These are phyloP conservation scores for Aspergillus sclerotiicarbonarius DNA, from an alignment of 495 filamentous ascomycete species.

Conservation along the genomic window DNA sequence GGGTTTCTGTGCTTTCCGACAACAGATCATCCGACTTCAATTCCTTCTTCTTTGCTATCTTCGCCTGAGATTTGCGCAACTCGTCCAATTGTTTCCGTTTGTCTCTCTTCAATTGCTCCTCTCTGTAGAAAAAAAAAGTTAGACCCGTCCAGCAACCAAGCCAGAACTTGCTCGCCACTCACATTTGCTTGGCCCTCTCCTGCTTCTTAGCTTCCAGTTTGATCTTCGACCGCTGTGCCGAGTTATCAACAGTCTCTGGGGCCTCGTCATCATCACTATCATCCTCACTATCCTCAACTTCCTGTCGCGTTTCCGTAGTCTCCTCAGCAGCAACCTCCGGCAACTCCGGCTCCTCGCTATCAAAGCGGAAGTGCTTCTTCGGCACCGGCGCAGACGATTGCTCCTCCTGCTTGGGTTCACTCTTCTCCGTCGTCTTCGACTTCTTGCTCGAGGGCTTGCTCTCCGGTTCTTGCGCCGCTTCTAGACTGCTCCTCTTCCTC, in stretches of 20 bases:
- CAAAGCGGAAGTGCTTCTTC: constrained; percentile 43
- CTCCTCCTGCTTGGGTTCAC: constrained; percentile 15
- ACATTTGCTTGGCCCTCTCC: constrained; percentile 37
- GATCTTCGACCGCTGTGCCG: constrained; percentile 39
- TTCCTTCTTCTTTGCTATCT: constrained; percentile 39
- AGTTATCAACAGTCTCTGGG: constrained; percentile 50
- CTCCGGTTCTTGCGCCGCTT: constrained; percentile 20
- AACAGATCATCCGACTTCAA: constrained; percentile 30
- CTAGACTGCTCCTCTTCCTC: constrained; percentile 33
- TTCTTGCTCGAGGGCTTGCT: constrained; percentile 7
- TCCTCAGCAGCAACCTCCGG: constrained; percentile 26
- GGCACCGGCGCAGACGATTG: constrained; percentile 18
- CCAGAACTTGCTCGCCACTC: constrained; percentile 18
- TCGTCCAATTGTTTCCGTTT: constrained; percentile 51
- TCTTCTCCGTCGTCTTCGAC: constrained; percentile 11
- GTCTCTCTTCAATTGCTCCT: constrained; percentile 42
- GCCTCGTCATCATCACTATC: constrained; percentile 49
- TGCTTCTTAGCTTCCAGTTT: constrained; percentile 43
- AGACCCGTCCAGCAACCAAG: not conserved
- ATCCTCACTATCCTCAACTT: constrained; percentile 30
- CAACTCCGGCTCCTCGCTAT: constrained; percentile 43
- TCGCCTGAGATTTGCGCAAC: constrained; percentile 46
- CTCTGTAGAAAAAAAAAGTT: constrained; percentile 27
- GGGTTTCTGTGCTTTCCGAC: constrained; percentile 42
- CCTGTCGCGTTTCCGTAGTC: constrained; percentile 22